Conservation (phyloP, 352 stramenopile genomes). For the Globisporangium viniferum region DNA sequence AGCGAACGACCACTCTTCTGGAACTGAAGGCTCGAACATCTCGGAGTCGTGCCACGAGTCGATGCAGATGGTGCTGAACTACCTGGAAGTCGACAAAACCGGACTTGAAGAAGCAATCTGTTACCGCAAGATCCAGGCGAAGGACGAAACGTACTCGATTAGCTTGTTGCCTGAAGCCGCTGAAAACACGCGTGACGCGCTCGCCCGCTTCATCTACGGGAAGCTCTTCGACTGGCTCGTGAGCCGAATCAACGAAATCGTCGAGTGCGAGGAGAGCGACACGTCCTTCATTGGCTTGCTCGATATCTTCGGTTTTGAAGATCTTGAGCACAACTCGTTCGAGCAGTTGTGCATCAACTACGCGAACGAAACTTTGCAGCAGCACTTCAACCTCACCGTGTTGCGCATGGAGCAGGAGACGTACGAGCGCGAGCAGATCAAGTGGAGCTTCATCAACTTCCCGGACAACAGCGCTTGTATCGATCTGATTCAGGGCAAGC, state of each 20-base stretch:
- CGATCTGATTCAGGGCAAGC: slow-evolving; percentile 86
- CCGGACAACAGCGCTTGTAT: slow-evolving; percentile 88
- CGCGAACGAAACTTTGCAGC: slow-evolving; percentile 91
- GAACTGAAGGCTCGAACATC: slow-evolving; percentile 71
- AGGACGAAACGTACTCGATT: slow-evolving; percentile 89
- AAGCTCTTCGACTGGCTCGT: slow-evolving; percentile 94
- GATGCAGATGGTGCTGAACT: slow-evolving; percentile 77
- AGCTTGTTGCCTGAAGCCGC: slow-evolving; percentile 60
- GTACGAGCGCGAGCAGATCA: slow-evolving; percentile 86
- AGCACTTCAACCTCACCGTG: slow-evolving; percentile 90
- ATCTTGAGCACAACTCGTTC: slow-evolving; percentile 90
- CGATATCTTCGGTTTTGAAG: slow-evolving; percentile 89
- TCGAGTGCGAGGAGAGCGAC: slow-evolving; percentile 52
- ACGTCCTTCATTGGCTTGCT: slow-evolving; percentile 73
- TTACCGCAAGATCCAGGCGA: slow-evolving; percentile 91
- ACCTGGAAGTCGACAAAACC: slow-evolving; percentile 86
- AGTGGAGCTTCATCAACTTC: slow-evolving; percentile 90
- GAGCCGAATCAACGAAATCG: slow-evolving; percentile 81
- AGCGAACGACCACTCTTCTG: slow-evolving; percentile 47
- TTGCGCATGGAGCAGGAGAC: slow-evolving; percentile 85
- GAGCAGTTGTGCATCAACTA: slow-evolving; percentile 96
- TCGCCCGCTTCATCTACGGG: slow-evolving; percentile 94
- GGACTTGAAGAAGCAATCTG: slow-evolving; percentile 90
- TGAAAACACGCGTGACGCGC: slow-evolving; percentile 90
- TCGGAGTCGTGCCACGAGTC: slow-evolving; percentile 45